phyloP scores from a whole-genome alignment of 2,329 filamentous ascomycete species.

The Diaporthe aspalathi region DNA sequence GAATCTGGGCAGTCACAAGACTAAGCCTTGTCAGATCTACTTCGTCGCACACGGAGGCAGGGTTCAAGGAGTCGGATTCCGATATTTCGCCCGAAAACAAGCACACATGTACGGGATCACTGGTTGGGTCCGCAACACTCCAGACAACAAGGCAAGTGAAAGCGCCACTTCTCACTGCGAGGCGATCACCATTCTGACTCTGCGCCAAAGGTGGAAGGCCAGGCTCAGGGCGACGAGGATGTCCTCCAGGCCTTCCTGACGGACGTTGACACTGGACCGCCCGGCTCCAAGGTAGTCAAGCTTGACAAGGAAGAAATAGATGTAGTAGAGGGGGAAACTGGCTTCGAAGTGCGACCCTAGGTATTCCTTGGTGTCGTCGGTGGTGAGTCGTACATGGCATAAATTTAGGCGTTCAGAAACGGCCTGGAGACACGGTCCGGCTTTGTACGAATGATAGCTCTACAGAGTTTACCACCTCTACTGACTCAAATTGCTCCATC shows the following conservation, averaged over 20 bases:
- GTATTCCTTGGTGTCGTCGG: neutral
- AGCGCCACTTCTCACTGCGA: neutral
- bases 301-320: conserved; percentile 77
- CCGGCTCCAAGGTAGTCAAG: conserved; percentile 77
- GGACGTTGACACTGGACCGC: conserved; percentile 80
- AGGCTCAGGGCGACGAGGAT: conserved; percentile 81
- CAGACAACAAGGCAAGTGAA: conserved; percentile 62
- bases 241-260: conserved; percentile 77
- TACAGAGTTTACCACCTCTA: neutral
- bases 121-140: conserved; percentile 72
- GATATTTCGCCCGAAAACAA: conserved; percentile 66
- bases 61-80: conserved; percentile 76
- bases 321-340: conserved; percentile 72
- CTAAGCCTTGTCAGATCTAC: conserved; percentile 54
- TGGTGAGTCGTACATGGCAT: neutral
- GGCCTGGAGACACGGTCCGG: conserved; percentile 2
- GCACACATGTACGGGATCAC: conserved; percentile 64
- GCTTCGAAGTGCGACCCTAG: conserved; percentile 68
- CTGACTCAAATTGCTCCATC: neutral
- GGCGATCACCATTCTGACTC: neutral
- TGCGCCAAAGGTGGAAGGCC: conserved; percentile 79
- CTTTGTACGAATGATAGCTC: conserved; percentile 18
- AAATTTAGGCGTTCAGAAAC: conserved; percentile 22
- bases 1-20: too few relatives aligned
- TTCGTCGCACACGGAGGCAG: conserved; percentile 72